Evolutionary conservation across 2,329 filamentous ascomycete species (phyloP).

Genomic region (Alternaria longipes): DNA sequence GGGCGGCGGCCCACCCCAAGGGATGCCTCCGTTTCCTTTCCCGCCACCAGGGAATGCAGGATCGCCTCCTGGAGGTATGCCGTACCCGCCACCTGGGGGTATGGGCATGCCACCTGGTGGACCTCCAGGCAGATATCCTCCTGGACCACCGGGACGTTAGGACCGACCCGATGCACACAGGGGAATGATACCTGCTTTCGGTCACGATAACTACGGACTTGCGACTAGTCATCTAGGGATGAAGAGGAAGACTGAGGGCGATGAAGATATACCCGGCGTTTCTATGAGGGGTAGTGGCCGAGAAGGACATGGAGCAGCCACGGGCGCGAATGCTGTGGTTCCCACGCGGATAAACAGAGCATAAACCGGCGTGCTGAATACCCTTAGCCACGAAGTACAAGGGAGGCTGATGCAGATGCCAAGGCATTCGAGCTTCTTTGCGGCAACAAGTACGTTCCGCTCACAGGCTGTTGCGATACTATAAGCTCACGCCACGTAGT

Average conservation of each 20-base stretch:
- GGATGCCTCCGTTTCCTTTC: conserved; percentile 45
- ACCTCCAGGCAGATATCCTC: conserved; percentile 36
- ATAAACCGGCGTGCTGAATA: neutral
- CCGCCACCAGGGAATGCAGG: conserved; percentile 35
- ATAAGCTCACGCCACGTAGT: conserved; percentile 23
- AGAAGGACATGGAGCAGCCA: conserved; percentile 23
- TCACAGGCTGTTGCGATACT: neutral
- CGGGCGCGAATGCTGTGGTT: conserved; percentile 31
- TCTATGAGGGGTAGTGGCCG: conserved; percentile 17
- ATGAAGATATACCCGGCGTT: conserved; percentile 28
- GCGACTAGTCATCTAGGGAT: conserved; percentile 5
- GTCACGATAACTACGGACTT: conserved; percentile 9
- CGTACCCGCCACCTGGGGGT: conserved; percentile 18
- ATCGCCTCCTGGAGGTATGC: conserved; percentile 48
- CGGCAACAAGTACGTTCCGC: conserved; percentile 2
- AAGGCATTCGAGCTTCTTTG: neutral
- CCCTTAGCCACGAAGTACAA: neutral
- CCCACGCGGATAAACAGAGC: conserved; percentile 21
- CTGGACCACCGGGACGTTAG: conserved; percentile 41
- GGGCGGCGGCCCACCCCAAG: conserved; percentile 32
- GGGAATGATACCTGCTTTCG: conserved; percentile 14
- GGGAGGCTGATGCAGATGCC: neutral
- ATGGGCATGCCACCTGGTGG: conserved; percentile 35
- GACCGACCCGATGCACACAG: conserved; percentile 18
- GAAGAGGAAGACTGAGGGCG: conserved; percentile 22